phyloP scores from a whole-genome alignment of 257 asterid genomes.

The Prunella vulgaris region DNA sequence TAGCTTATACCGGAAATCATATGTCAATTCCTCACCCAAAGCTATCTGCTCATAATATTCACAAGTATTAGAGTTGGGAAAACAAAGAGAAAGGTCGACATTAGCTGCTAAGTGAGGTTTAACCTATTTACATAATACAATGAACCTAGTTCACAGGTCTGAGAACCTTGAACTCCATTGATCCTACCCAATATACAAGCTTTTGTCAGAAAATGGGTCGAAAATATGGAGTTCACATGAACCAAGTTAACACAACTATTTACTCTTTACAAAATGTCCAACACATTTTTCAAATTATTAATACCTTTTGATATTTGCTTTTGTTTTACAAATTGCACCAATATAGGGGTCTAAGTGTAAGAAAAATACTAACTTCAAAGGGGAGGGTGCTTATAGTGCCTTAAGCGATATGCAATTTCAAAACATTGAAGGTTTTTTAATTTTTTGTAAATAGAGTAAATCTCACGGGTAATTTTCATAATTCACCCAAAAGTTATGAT shows the following conservation, averaged over 20 bases:
- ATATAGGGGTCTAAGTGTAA: neutral
- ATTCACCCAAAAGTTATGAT: neutral
- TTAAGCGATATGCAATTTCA: neutral
- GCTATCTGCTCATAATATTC: conserved; percentile 60
- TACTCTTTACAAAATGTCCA: neutral
- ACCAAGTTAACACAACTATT: no score
- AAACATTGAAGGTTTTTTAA: neutral
- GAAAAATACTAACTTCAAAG: neutral
- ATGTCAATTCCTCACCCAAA: conserved; percentile 82
- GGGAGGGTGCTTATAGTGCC: neutral
- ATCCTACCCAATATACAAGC: no score
- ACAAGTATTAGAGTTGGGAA: neutral
- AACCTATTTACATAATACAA: neutral
- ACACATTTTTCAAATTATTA: neutral
- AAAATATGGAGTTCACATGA: no score
- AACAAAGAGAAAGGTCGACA: neutral
- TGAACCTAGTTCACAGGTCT: no score
- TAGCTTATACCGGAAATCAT: conserved; percentile 64
- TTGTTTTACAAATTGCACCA: neutral
- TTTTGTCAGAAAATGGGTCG: no score
- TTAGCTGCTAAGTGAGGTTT: neutral
- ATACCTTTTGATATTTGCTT: neutral
- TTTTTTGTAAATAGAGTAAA: neutral
- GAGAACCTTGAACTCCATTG: no score
- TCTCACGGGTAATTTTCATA: neutral